Percentiles rank a stretch among this genome's conserved stretches.
phyloP scores from a whole-genome alignment of 106 monocot genomes.

The Platanthera zijinensis region DNA sequence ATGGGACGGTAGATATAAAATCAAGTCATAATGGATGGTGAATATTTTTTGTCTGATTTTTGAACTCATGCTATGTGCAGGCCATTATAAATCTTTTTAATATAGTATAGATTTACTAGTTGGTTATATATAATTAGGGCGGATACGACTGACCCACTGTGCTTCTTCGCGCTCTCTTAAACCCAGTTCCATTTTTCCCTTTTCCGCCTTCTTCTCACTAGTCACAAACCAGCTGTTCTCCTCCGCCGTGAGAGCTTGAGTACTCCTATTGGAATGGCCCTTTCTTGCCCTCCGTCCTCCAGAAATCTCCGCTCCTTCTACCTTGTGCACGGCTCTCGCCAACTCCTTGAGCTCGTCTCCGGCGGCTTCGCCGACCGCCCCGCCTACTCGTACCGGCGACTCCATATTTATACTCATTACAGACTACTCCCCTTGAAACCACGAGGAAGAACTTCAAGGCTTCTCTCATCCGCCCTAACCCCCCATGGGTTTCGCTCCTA shows the following conservation, averaged over 20 bases:
- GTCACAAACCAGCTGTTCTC: not conserved
- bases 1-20: no score
- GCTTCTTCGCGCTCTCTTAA: no score
- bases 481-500: constrained; percentile 1
- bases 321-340: not conserved
- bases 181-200: not conserved
- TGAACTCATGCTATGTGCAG: no score
- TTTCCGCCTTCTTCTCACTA: not conserved
- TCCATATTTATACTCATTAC: not conserved
- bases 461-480: not conserved
- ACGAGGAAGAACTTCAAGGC: not conserved
- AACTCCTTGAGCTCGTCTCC: not conserved
- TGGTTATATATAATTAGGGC: no score
- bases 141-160: no score
- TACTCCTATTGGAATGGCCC: not conserved
- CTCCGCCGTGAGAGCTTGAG: not conserved
- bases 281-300: not conserved
- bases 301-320: not conserved
- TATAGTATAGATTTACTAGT: no score
- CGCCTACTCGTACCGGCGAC: not conserved
- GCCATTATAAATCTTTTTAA: no score
- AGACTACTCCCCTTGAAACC: not conserved
- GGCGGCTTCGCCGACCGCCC: not conserved
- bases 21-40: no score
- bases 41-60: no score